Evolutionary conservation across 1,284 basidiomycete species (phyloP), one percentile per base, ranked within the genome.

Genomic region (Irpex lacteus): DNA sequence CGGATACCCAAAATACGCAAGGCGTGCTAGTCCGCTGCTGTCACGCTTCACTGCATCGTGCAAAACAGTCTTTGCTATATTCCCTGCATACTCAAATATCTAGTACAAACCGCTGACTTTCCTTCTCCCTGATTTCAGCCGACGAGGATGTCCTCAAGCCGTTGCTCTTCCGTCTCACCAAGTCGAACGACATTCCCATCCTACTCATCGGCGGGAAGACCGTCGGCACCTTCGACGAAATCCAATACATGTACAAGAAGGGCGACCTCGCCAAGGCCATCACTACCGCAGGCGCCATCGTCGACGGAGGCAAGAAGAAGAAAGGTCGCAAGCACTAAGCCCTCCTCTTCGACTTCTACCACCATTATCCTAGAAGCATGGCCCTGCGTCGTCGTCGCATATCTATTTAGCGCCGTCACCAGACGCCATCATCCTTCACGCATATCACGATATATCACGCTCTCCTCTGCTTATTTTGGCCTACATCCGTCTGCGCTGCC

Each of bases 181-280:
- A 75, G 6, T 74, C 81, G 1, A 66, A 77, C 1, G 82, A 86
- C 15, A 77, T 95, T 3, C 94, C 94, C 11, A 77, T 94, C 58
- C 80, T 94, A 2, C 79, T 95, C 61, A 75, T 95, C 50, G 86
- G 86, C 34, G 93, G 94, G 52, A 65, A 67, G 21, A 74, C 82
- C 1, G 73, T 92, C 53, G 86, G 84, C 7, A 75, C 84, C 6
- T 80, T 89, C 55, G 77, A 82, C 47, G 82, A 88, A 34, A 82
- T 94, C 65, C 80, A 82, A 60, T 77, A 71, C 68, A 75, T 90
- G 53, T 71, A 82, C 38, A 74, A 80, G 63, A 78, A 77, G 67
- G 85, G 84, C 58, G 81, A 85, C 64, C 79, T 95, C 52, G 74
- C 80, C 65, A 76, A 75, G 40, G 75, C 83, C 63, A 78, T 91